Base-by-base conservation (phyloP, 176 grass and related monocot genomes). In the Areca catechu region DNA sequence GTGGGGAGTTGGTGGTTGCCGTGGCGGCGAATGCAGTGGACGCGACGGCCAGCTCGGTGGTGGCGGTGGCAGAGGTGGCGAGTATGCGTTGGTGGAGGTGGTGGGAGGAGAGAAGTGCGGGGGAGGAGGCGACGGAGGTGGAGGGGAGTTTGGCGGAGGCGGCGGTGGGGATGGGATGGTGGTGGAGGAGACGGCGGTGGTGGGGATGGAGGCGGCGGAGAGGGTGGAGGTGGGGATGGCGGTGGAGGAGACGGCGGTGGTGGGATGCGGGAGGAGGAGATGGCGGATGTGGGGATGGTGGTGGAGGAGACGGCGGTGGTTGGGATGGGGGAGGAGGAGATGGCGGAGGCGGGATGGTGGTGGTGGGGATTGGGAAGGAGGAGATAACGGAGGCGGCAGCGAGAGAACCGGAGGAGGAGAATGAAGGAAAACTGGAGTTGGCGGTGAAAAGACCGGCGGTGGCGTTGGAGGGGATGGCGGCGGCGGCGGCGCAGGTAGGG, bases 1-100 rank as follows among this genome's bases (percentile, higher is more conserved):
- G 24, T 25, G 24, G 24, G 24, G 24, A 25, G 3, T 25, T 43
- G 28, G 28, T 14, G 34, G 34, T 5, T 7, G 6, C 3, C 10
- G 34, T 3, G 34, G 34, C 34, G 34, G 34, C 34, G 9, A 5
- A 12, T 5, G 7, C 34, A 37, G 34, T 2, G 34, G 34, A 5
- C 9, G 34, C 34, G 34, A 9, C 5, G 34, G 34, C 4, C 9
- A 37, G 34, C 12, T 37, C 1, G 34, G 34, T 37, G 34, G 34
- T 37, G 34, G 34, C 6, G 34, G 7, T 37, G 86, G 86, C 0
- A 82, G 86, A 12, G 87, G 87, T 9, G 85, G 82, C 2, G 79
- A 72, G 62, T 87, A 52, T 82, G 69, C n/a, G n/a, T n/a, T 65
- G 71, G 81, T 29, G 59, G 57, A 5, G 83, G 83, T 52, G 27